Conservation (phyloP, 2,329 filamentous ascomycete genomes). For the Fusarium avenaceum region DNA sequence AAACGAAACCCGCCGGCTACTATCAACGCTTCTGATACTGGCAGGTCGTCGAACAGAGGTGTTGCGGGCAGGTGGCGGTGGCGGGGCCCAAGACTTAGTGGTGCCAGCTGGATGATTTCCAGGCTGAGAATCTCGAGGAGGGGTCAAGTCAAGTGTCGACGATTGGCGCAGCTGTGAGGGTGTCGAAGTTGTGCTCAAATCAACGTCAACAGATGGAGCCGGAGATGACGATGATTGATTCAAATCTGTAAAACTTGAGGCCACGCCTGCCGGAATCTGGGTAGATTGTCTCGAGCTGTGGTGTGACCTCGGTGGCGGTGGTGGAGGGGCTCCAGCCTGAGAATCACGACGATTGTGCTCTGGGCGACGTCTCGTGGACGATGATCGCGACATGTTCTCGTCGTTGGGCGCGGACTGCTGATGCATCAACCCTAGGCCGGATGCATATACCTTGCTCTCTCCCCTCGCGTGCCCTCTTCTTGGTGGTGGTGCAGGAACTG, state of each 20-base stretch:
- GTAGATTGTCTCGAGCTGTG: slow-evolving; percentile 54
- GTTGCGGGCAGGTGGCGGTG: slow-evolving; percentile 62
- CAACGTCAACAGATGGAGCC: slow-evolving; percentile 38
- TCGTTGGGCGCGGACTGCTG: slow-evolving; percentile 48
- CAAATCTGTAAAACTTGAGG: slow-evolving; percentile 53
- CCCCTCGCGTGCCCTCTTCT: slow-evolving; percentile 61
- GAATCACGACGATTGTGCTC: slow-evolving; percentile 60
- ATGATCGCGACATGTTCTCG: slow-evolving; percentile 62
- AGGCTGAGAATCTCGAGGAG: slow-evolving; percentile 31
- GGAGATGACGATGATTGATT: slow-evolving; percentile 39
- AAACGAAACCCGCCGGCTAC: slow-evolving; percentile 47
- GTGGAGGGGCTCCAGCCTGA: slow-evolving; percentile 66
- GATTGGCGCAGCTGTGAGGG: slow-evolving; percentile 25
- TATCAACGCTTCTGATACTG: slow-evolving; percentile 60
- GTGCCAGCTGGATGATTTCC: slow-evolving; percentile 25
- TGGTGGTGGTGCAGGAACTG: slow-evolving; percentile 66
- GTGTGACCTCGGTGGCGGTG: slow-evolving; percentile 66
- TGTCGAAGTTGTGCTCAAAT: slow-evolving; percentile 23
- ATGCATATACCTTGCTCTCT: slow-evolving; percentile 57
- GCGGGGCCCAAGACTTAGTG: slow-evolving; percentile 51
- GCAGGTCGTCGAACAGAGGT: slow-evolving; percentile 60
- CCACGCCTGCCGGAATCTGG: slow-evolving; percentile 35
- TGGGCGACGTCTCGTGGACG: slow-evolving; percentile 62
- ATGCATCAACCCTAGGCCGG: slow-evolving; percentile 35
- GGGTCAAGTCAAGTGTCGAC: slow-evolving; percentile 24